phyloP scores from a whole-genome alignment of 306 rosid genomes.

The Herpetospermum pedunculosum region DNA sequence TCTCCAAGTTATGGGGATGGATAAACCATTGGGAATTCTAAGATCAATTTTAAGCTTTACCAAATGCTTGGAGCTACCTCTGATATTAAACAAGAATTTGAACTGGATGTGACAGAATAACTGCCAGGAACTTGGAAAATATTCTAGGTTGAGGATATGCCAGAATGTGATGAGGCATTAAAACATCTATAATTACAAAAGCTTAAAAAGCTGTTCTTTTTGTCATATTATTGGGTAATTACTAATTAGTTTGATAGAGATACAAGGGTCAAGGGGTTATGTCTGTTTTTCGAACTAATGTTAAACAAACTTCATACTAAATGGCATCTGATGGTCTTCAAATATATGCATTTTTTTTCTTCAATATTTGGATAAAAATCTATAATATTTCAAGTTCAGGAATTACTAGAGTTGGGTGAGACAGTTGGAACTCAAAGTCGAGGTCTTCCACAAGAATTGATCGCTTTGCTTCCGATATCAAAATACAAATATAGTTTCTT shows the following conservation, averaged over 20 bases:
- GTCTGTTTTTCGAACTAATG: not conserved
- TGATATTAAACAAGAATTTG: not conserved
- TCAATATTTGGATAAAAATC: not conserved
- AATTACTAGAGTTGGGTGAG: slow-evolving; percentile 86
- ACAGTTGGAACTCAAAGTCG: slow-evolving; percentile 91
- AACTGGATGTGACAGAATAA: not conserved
- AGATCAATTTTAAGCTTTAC: not conserved
- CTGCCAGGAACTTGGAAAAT: not conserved
- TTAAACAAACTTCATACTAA: not conserved
- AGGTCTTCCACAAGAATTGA: slow-evolving; percentile 84
- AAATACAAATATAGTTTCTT: slow-evolving; percentile 82
- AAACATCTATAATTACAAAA: not conserved
- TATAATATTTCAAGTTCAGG: slow-evolving; percentile 33
- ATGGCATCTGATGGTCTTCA: not conserved
- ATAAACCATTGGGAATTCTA: not conserved
- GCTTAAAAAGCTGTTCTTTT: not conserved
- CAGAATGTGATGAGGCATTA: not conserved
- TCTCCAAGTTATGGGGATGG: not conserved
- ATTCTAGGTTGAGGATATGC: not conserved
- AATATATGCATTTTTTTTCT: not conserved
- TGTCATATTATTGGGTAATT: not conserved
- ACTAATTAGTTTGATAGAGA: not conserved
- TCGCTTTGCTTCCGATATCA: slow-evolving; percentile 75
- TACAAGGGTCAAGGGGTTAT: not conserved
- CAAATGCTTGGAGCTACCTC: not conserved